phyloP scores from a whole-genome alignment of 2,329 filamentous ascomycete genomes.

The Colletotrichum lini region DNA sequence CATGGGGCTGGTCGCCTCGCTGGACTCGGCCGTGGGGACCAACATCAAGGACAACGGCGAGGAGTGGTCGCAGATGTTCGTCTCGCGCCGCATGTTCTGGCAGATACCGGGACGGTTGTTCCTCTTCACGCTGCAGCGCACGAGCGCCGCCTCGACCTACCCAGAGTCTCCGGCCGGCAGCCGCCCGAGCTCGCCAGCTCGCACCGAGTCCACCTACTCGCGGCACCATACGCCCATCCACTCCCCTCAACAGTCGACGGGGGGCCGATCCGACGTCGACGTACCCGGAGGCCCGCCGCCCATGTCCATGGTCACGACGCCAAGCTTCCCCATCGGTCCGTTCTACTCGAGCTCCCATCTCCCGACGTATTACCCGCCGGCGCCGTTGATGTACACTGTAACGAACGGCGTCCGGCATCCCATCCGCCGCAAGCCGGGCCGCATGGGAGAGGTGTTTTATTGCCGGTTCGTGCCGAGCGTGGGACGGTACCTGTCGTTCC shows the following conservation, averaged over 20 bases:
- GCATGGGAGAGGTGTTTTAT: constrained; percentile 94
- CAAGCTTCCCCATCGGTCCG: constrained; percentile 70
- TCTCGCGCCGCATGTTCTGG: constrained; percentile 88
- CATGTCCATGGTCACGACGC: constrained; percentile 50
- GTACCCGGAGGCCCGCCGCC: constrained; percentile 57
- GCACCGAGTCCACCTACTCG: constrained; percentile 50
- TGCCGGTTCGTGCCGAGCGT: constrained; percentile 87
- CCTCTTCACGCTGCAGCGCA: constrained; percentile 84
- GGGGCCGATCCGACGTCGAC: constrained; percentile 48
- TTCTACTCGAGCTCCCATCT: constrained; percentile 88
- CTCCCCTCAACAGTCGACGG: constrained; percentile 49
- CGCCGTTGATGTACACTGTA: constrained; percentile 84
- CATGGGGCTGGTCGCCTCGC: constrained; percentile 86
- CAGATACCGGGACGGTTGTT: constrained; percentile 90
- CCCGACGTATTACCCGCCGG: constrained; percentile 91
- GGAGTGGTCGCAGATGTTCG: constrained; percentile 86
- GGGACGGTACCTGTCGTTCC: constrained; percentile 88
- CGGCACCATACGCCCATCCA: constrained; percentile 44
- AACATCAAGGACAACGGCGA: constrained; percentile 73
- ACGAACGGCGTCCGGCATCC: constrained; percentile 88
- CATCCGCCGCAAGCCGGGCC: constrained; percentile 86
- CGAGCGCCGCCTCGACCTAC: constrained; percentile 54
- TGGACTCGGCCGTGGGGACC: constrained; percentile 82
- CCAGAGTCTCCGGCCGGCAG: constrained; percentile 68
- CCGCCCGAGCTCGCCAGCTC: constrained; percentile 66